Conservation (phyloP, 306 rosid species). For the Inga laurina region DNA sequence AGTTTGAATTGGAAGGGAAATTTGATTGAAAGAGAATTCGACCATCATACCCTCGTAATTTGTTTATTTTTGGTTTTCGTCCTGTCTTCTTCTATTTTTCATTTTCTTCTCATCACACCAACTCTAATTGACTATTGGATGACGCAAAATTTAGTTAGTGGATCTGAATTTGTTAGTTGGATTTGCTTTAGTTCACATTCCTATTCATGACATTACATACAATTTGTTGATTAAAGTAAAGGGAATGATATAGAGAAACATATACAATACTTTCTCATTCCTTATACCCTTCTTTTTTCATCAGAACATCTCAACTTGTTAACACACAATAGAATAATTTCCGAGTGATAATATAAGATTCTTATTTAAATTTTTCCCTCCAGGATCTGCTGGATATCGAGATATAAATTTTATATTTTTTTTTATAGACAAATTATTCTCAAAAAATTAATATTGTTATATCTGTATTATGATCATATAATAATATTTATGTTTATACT, state of each 20-base stretch:
- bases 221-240: too few relatives aligned
- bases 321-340: not conserved
- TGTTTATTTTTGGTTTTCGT: too few relatives aligned
- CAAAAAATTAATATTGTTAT: not conserved
- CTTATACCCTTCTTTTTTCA: not conserved
- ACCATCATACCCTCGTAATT: not conserved
- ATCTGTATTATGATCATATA: not conserved
- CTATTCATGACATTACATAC: not conserved
- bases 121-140: not conserved
- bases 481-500: not conserved
- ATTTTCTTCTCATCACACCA: not conserved
- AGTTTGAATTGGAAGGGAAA: too few relatives aligned
- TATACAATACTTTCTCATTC: too few relatives aligned
- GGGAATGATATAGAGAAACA: not conserved
- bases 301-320: not conserved
- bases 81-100: not conserved
- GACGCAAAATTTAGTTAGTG: not conserved
- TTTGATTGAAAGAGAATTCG: not conserved
- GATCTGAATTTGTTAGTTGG: not conserved
- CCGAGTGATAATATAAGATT: not conserved
- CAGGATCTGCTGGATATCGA: not conserved
- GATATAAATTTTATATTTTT: not conserved
- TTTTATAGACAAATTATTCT: not conserved
- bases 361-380: not conserved
- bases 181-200: not conserved